These are phyloP conservation scores for Dactylellina cionopaga DNA, from an alignment of 2,329 filamentous ascomycete genomes.

Conservation along the genomic window DNA sequence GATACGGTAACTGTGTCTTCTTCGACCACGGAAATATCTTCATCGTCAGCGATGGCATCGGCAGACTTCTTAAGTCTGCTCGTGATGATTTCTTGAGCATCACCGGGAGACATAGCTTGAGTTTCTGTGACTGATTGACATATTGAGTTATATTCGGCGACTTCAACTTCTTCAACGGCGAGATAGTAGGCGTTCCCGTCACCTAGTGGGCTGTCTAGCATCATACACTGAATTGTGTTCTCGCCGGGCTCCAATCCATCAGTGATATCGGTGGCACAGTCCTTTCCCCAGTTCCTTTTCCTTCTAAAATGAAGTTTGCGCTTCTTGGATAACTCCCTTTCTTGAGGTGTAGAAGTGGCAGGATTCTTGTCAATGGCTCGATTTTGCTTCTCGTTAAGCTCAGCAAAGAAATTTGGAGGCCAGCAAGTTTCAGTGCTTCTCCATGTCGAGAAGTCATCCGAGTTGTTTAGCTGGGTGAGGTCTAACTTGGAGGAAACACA, in stretches of 20 bases:
- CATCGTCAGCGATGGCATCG: conserved; percentile 64
- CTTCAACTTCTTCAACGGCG: conserved; percentile 41
- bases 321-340: conserved; percentile 72
- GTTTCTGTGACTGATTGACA: conserved; percentile 54
- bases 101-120: neutral
- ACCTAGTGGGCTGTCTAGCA: conserved; percentile 59
- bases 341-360: conserved; percentile 60
- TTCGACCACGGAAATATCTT: conserved; percentile 67
- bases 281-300: conserved; percentile 77
- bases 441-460: conserved; percentile 55
- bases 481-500: conserved; percentile 64
- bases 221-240: conserved; percentile 70
- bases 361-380: conserved; percentile 5
- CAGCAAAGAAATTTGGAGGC: conserved; percentile 71
- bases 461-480: conserved; percentile 57
- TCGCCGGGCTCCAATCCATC: conserved; percentile 67
- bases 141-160: conserved; percentile 60
- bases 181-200: conserved; percentile 29
- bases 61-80: conserved; percentile 61
- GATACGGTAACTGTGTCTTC: conserved; percentile 63
- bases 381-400: conserved; percentile 71
- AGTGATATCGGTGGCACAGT: conserved; percentile 80
- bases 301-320: conserved; percentile 69
- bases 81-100: conserved; percentile 57
- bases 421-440: conserved; percentile 67